Evolutionary conservation across 352 stramenopile genomes (phyloP), one percentile per base, ranked within the genome.

Genomic region (Globisporangium orthogonon): DNA sequence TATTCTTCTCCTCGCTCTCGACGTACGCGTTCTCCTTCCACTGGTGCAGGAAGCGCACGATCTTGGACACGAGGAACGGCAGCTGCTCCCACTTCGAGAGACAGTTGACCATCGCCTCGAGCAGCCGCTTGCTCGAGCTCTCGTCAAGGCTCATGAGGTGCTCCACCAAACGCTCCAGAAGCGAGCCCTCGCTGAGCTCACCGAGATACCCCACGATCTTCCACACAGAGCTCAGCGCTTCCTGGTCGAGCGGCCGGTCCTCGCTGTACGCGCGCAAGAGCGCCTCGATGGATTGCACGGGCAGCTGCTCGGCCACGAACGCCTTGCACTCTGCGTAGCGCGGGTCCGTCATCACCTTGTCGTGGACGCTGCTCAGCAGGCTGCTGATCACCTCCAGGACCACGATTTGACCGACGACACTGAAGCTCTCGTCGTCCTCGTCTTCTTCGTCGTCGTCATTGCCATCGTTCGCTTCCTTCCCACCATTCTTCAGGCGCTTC

Each of bases 81-180:
- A 92, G 76, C 48, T 89, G 77, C 14, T 85, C 65, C 83, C 83
- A 92, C 63, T 88, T 83, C 17, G 71, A 66, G 17, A 92, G 73
- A 48, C 80, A 92, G 49, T 91, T 70, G 48, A 92, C 66, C 76
- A 92, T 87, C 9, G 80, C 83, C 54, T 88, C 76, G n/a, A 92
- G 61, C 11, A 89, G 67, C 56, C 83, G 86, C 54, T 77, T 79
- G 61, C 73, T 91, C 11, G 74, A 88, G 13, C 69, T 83, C 37
- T 86, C 76, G 50, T 91, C 74, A 70, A 91, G 86, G 37, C 58
- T 60, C 80, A 91, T 87, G n/a, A 91, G 56, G 14, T 78, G 80
- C 30, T 78, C 67, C 4, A 92, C 66, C 4, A 92, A 56, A 18
- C 56, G 70, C 31, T 92, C 78, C 30, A 89, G 51, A 50, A 92